A percentile compares a stretch with the other conserved stretches of the same genome.
phyloP scores from a whole-genome alignment of 108 stramenopile species.

The Cyclotella sp. region DNA sequence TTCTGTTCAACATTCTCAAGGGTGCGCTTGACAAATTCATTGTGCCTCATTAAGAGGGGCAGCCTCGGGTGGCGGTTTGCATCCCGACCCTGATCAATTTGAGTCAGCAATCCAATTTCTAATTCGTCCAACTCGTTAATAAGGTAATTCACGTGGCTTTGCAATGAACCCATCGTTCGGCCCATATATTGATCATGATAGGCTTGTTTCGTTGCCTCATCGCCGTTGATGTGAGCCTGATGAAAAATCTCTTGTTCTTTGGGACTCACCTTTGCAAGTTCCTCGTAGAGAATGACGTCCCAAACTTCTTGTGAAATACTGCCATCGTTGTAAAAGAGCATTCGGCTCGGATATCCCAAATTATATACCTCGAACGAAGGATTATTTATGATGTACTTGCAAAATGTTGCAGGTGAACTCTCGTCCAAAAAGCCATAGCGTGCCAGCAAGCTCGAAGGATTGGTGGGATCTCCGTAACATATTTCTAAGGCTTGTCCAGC shows the following conservation, averaged over 20 bases:
- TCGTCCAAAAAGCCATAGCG: constrained; percentile 48
- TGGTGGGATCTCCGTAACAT: constrained; percentile 42
- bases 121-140: constrained; percentile 52
- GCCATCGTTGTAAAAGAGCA: constrained; percentile 57
- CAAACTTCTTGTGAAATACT: constrained; percentile 32
- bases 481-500: constrained; percentile 24
- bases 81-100: constrained; percentile 21
- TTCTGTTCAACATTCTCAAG: constrained; percentile 45
- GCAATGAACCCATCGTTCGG: constrained; percentile 37
- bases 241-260: constrained; percentile 9
- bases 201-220: constrained; percentile 47
- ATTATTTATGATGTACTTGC: constrained; percentile 52
- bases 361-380: constrained; percentile 41
- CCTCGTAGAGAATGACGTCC: constrained; percentile 40
- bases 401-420: constrained; percentile 42
- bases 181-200: constrained; percentile 52
- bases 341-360: constrained; percentile 53
- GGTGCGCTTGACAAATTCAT: constrained; percentile 48
- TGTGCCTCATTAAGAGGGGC: constrained; percentile 51
- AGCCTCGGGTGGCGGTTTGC: constrained; percentile 42
- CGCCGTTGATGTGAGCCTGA: constrained; percentile 49
- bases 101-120: constrained; percentile 7
- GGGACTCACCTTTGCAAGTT: constrained; percentile 32
- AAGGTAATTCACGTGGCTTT: constrained; percentile 47
- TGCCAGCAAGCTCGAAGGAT: constrained; percentile 35